These are phyloP conservation scores for Zoysia matrella DNA, from an alignment of 202 grass and related monocot genomes.

Conservation along the genomic window DNA sequence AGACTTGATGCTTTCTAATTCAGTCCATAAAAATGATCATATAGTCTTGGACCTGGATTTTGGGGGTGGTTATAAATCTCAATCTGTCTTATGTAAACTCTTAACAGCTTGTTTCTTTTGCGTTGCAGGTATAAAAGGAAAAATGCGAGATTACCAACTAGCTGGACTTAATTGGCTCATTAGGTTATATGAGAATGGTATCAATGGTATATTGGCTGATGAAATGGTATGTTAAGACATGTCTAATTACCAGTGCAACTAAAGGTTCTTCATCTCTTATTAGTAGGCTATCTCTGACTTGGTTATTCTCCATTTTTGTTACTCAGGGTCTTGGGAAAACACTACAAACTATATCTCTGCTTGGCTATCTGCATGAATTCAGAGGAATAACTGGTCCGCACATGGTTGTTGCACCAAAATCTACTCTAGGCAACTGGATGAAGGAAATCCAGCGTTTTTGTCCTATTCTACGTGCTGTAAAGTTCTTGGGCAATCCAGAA, in stretches of 20 bases:
- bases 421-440: slow-evolving; percentile 96
- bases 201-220: slow-evolving; percentile 98
- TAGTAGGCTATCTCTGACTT: slow-evolving; percentile 18
- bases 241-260: background rate
- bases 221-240: slow-evolving; percentile 79
- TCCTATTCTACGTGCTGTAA: slow-evolving; percentile 77
- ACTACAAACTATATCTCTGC: slow-evolving; percentile 94
- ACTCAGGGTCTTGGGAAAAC: slow-evolving; percentile 97
- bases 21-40: background rate
- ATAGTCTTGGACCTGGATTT: background rate
- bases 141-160: slow-evolving; percentile 97
- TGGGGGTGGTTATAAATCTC: background rate
- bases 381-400: slow-evolving; percentile 94
- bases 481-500: slow-evolving; percentile 92
- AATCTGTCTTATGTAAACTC: background rate
- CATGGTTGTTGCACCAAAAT: slow-evolving; percentile 96
- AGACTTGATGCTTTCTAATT: background rate
- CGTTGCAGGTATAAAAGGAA: slow-evolving; percentile 87
- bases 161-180: slow-evolving; percentile 99
- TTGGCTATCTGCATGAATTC: slow-evolving; percentile 92
- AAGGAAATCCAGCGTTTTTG: slow-evolving; percentile 92
- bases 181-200: slow-evolving; percentile 95
- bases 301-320: slow-evolving; percentile 4
- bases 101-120: background rate
- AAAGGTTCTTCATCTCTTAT: slow-evolving; percentile 16